These are phyloP conservation scores for Pyrenochaeta sp. DNA, from an alignment of 2,329 filamentous ascomycete genomes.

Conservation along the genomic window DNA sequence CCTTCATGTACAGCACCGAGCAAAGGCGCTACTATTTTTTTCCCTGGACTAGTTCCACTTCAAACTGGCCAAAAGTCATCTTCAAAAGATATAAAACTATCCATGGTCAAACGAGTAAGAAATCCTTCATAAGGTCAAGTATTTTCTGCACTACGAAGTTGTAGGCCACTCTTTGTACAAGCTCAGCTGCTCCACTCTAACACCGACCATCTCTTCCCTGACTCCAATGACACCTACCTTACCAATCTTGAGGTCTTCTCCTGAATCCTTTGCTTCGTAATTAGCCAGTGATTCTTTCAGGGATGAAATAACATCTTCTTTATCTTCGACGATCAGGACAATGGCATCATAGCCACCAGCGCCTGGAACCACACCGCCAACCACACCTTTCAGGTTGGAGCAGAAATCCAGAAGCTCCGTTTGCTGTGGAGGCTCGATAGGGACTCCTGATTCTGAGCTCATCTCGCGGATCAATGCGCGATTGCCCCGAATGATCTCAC, in stretches of 20 bases:
- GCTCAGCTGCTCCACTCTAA: slow-evolving; percentile 50
- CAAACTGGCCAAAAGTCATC: no score
- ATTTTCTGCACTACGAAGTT: slow-evolving; percentile 3
- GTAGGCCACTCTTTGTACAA: slow-evolving; percentile 52
- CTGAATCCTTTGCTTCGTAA: slow-evolving; percentile 64
- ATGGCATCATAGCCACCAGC: slow-evolving; percentile 94
- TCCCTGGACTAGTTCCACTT: no score
- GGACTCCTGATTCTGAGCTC: slow-evolving; percentile 76
- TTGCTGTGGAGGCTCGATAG: slow-evolving; percentile 88
- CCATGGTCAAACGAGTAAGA: no score
- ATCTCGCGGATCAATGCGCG: slow-evolving; percentile 74
- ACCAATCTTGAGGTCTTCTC: slow-evolving; percentile 56
- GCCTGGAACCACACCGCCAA: slow-evolving; percentile 91
- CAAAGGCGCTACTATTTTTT: no score
- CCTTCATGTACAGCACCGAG: no score
- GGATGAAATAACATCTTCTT: slow-evolving; percentile 66
- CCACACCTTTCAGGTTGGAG: slow-evolving; percentile 74
- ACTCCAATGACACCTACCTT: slow-evolving; percentile 74
- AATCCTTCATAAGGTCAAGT: not conserved
- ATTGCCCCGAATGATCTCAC: slow-evolving; percentile 59
- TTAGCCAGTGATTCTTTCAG: slow-evolving; percentile 68
- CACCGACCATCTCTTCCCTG: slow-evolving; percentile 75
- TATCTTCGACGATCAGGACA: slow-evolving; percentile 78
- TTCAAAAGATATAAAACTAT: no score
- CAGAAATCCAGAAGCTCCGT: slow-evolving; percentile 83